Percentiles rank a stretch among this genome's conserved stretches.
These are phyloP conservation scores for Solioccasus polychromus DNA, from an alignment of 768 basidiomycete species.

Conservation along the genomic window DNA sequence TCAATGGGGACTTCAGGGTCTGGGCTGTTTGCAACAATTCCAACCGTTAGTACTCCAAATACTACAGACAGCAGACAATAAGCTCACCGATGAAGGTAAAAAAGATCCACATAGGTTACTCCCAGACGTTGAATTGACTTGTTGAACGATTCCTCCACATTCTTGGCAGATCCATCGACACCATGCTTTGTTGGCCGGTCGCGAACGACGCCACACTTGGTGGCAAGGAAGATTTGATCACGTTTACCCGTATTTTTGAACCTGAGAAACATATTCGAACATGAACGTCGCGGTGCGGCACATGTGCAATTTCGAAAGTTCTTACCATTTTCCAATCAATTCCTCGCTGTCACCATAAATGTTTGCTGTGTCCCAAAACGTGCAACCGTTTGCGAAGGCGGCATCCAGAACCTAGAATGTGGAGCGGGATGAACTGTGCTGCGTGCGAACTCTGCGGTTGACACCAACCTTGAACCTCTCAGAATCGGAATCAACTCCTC, in stretches of 20 bases:
- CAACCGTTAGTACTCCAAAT: too few relatives aligned
- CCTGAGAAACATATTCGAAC: slow-evolving; percentile 35
- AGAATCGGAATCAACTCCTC: slow-evolving; percentile 46
- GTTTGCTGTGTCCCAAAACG: slow-evolving; percentile 47
- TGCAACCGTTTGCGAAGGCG: slow-evolving; percentile 39
- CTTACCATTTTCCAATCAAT: slow-evolving; percentile 43
- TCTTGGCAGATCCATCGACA: slow-evolving; percentile 38
- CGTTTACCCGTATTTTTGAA: slow-evolving; percentile 46
- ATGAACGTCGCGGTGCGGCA: too few relatives aligned
- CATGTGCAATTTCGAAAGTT: not conserved
- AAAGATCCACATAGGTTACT: slow-evolving; percentile 43
- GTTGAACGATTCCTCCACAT: slow-evolving; percentile 37
- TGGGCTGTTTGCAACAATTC: slow-evolving; percentile 34
- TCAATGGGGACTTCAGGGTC: slow-evolving; percentile 47
- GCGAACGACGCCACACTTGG: slow-evolving; percentile 47
- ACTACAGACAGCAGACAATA: not conserved
- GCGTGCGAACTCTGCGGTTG: too few relatives aligned
- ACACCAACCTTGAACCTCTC: too few relatives aligned
- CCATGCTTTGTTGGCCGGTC: slow-evolving; percentile 18
- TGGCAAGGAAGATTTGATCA: slow-evolving; percentile 55
- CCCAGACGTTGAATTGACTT: slow-evolving; percentile 42
- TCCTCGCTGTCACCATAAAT: slow-evolving; percentile 43
- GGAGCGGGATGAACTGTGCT: too few relatives aligned
- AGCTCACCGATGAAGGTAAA: slow-evolving; percentile 42
- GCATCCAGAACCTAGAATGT: slow-evolving; percentile 49